These are phyloP conservation scores for Ceratopteris richardii DNA, from an alignment of 75 land plant genomes.

Conservation along the genomic window DNA sequence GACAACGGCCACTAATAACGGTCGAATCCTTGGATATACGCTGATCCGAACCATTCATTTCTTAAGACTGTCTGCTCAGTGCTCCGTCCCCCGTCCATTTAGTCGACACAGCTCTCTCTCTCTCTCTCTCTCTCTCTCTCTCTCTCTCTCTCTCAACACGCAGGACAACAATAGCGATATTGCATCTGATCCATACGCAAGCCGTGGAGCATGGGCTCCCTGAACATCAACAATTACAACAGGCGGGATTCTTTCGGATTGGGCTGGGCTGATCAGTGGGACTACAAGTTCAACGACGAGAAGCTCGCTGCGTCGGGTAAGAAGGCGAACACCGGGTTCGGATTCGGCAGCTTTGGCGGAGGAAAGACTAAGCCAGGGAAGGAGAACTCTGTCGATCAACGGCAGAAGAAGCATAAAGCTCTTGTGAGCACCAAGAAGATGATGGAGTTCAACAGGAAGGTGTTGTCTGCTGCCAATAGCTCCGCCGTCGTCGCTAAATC, in stretches of 20 bases:
- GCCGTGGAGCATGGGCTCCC: slow-evolving; percentile 8
- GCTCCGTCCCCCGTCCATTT: too few relatives aligned
- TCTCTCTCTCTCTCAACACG: too few relatives aligned
- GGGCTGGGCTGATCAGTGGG: slow-evolving; percentile 35
- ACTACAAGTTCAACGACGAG: slow-evolving; percentile 30
- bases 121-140: too few relatives aligned
- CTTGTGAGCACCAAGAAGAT: slow-evolving; percentile 9
- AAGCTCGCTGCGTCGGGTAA: slow-evolving; percentile 4
- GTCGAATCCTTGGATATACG: too few relatives aligned
- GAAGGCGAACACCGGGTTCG: background rate
- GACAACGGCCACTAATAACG: too few relatives aligned
- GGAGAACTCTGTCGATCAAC: background rate
- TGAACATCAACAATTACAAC: slow-evolving; percentile 11
- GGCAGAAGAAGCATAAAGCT: slow-evolving; percentile 10
- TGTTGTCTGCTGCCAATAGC: background rate
- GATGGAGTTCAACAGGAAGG: slow-evolving; percentile 4
- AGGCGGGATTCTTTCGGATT: slow-evolving; percentile 15
- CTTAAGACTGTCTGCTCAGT: too few relatives aligned
- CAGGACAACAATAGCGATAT: too few relatives aligned
- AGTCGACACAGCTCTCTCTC: too few relatives aligned
- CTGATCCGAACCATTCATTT: too few relatives aligned
- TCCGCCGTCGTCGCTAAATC: too few relatives aligned
- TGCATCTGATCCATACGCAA: too few relatives aligned
- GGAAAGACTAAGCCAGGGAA: background rate
- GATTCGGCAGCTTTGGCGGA: background rate